Evolutionary conservation across 1,284 basidiomycete genomes (phyloP).

Genomic region (Fomitiporia mediterranea): DNA sequence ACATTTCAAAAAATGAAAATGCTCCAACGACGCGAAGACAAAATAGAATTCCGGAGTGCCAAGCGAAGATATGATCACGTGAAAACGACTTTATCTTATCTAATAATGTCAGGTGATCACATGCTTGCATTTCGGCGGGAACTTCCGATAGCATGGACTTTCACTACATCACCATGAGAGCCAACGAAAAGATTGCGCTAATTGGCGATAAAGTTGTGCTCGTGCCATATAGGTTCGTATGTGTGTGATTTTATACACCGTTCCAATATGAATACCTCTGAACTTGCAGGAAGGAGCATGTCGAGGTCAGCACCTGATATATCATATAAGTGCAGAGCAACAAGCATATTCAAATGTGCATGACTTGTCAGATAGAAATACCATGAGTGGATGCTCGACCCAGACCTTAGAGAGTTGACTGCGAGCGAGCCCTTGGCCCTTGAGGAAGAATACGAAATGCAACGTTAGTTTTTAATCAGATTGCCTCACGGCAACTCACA

Average conservation of each 20-base stretch:
- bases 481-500: not conserved
- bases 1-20: too few relatives aligned
- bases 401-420: constrained; percentile 71
- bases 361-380: constrained; percentile 54
- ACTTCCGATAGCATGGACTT: not conserved
- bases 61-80: not conserved
- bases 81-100: too few relatives aligned
- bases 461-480: constrained; percentile 49
- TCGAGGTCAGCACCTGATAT: constrained; percentile 40
- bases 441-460: constrained; percentile 90
- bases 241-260: not conserved
- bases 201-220: constrained; percentile 59
- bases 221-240: constrained; percentile 62
- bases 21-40: too few relatives aligned
- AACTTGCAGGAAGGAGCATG: constrained; percentile 48
- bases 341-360: not conserved
- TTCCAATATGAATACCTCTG: constrained; percentile 7
- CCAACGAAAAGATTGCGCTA: constrained; percentile 61
- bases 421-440: constrained; percentile 83
- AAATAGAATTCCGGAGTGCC: not conserved
- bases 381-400: constrained; percentile 87
- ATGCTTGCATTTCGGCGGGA: not conserved
- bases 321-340: not conserved
- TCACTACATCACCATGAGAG: constrained; percentile 42
- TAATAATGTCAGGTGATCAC: not conserved